Base-by-base conservation (phyloP, 352 stramenopile genomes). In the Pythium aphanidermatum region DNA sequence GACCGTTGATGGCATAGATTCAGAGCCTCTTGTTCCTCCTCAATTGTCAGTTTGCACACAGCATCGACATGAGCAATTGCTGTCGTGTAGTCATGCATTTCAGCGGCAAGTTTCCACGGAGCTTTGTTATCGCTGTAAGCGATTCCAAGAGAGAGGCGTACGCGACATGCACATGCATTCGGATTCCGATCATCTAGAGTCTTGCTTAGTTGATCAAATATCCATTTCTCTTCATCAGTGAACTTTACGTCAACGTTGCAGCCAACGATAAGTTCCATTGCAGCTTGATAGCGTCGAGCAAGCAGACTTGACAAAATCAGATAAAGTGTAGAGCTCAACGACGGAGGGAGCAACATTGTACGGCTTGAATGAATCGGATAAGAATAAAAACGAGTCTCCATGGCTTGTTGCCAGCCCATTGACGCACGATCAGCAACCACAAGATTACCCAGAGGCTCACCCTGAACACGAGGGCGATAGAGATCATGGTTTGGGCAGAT, bases 221-320 rank as follows among this genome's bases (percentile, higher is more conserved):
- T 96, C 77, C 97, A 96, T 55, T 92, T 83, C 61, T 98, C 95
- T 72, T 98, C 95, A 23, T 95, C 74, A 3, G 78, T 98, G 32
- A 98, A 94, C 28, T 77, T 78, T 26, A 98, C 90, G 60, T 99
- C 96, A 27, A 96, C 94, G 27, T 98, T 97, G 73, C 95, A 98
- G 10, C 77, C 93, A 29, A 96, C 72, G 17, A 98, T 96, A 51
- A 98, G 91, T 50, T 96, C 93, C 71, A 96, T 98, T 2, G 97
- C 96, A 32, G 94, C 81, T 14, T 78, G 67, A 49, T 99, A 99
- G 26, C 97, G 75, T 24, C 95, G 83, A 5, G 86, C 89, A 10
- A 99, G 94, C 56, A 99, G 86, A 48, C 95, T 96, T 51, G 97
- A 95, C 14, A 99, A 69, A 56, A 99, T 97, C 26, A 99, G 75